These are phyloP conservation scores for Zasmidium cellare DNA, from an alignment of 2,329 filamentous ascomycete genomes.

Conservation along the genomic window DNA sequence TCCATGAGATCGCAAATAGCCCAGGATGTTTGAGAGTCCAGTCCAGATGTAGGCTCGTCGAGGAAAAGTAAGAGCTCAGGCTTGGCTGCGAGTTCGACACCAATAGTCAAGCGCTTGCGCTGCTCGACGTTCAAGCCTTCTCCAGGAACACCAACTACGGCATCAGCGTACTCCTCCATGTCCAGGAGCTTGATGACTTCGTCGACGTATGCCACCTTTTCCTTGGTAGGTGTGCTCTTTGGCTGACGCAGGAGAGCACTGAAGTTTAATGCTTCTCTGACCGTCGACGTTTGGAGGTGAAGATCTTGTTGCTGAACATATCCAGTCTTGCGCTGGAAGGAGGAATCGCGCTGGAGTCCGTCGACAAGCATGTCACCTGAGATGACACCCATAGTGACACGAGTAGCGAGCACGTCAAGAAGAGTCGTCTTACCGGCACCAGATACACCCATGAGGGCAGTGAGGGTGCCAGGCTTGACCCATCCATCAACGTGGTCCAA, in stretches of 20 bases:
- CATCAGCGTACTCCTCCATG: constrained; percentile 88
- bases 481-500: constrained; percentile 86
- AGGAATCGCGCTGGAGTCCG: constrained; percentile 69
- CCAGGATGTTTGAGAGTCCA: constrained; percentile 92
- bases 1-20: constrained; percentile 85
- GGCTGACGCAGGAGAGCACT: constrained; percentile 84
- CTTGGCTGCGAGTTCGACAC: constrained; percentile 93
- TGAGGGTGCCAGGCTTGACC: constrained; percentile 89
- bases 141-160: constrained; percentile 84
- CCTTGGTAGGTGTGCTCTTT: constrained; percentile 65
- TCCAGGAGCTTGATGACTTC: constrained; percentile 88
- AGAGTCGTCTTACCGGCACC: constrained; percentile 95
- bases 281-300: constrained; percentile 79
- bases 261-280: constrained; percentile 85
- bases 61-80: constrained; percentile 87
- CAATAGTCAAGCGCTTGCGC: constrained; percentile 80
- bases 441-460: constrained; percentile 86
- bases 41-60: constrained; percentile 91
- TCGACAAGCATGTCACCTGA: constrained; percentile 85
- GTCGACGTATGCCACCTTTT: constrained; percentile 85
- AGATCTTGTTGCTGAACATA: constrained; percentile 94
- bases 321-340: constrained; percentile 88
- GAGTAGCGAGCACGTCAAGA: constrained; percentile 79
- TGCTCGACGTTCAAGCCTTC: constrained; percentile 75
- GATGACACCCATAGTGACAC: constrained; percentile 86